A percentile compares a stretch with the other conserved stretches of the same genome.
These are phyloP conservation scores for Talaromyces borbonicus DNA, from an alignment of 495 filamentous ascomycete species.

Conservation along the genomic window DNA sequence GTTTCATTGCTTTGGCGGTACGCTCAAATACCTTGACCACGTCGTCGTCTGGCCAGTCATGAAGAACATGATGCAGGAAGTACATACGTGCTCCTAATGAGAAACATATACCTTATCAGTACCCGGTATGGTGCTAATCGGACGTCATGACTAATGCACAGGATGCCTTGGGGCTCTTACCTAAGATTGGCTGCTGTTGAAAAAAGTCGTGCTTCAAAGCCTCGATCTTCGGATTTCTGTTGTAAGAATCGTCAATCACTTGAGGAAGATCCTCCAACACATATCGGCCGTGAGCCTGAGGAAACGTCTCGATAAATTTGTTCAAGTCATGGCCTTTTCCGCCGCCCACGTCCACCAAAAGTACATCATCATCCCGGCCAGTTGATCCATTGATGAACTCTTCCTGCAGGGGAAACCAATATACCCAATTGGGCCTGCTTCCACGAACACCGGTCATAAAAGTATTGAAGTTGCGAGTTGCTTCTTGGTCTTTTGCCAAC, in stretches of 20 bases:
- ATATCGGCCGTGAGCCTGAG: slow-evolving; percentile 23
- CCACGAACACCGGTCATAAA: slow-evolving; percentile 18
- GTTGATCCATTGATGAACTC: slow-evolving; percentile 10
- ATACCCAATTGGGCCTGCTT: slow-evolving; percentile 16
- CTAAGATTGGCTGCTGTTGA: slow-evolving; percentile 32
- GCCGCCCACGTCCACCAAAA: slow-evolving; percentile 45
- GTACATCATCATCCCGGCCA: slow-evolving; percentile 12
- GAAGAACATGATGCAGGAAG: slow-evolving; percentile 36
- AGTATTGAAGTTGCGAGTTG: slow-evolving; percentile 13
- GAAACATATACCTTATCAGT: neutral
- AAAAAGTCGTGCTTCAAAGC: slow-evolving; percentile 33
- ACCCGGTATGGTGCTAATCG: neutral
- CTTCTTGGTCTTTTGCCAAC: slow-evolving; percentile 9
- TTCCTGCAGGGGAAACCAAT: slow-evolving; percentile 23
- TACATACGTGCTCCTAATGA: slow-evolving; percentile 31
- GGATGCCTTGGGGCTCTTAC: slow-evolving; percentile 13
- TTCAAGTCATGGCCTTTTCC: slow-evolving; percentile 36
- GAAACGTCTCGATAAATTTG: slow-evolving; percentile 21
- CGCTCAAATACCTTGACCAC: slow-evolving; percentile 16
- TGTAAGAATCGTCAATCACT: slow-evolving; percentile 22
- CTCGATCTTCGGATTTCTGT: slow-evolving; percentile 21
- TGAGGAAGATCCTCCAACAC: slow-evolving; percentile 41
- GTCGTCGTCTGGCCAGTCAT: slow-evolving; percentile 32
- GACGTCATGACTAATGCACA: neutral
- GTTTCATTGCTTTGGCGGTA: slow-evolving; percentile 24